Evolutionary conservation across 345 rosid species (phyloP).

Genomic region (Crucihimalaya himalaica): DNA sequence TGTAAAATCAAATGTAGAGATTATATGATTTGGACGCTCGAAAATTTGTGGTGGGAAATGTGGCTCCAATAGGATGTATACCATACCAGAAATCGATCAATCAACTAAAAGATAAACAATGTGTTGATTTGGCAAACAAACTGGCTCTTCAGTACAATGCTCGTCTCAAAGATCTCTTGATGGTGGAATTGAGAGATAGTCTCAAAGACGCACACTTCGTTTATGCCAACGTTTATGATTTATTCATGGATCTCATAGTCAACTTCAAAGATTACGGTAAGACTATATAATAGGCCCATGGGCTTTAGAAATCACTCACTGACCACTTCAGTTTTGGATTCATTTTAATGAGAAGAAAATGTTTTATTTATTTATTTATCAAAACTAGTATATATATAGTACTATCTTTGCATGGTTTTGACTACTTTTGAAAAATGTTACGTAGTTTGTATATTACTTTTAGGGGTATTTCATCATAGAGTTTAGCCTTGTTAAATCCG

Average conservation of each 20-base stretch:
- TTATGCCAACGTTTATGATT: constrained; percentile 72
- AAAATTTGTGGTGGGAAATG: constrained; percentile 85
- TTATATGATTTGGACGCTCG: constrained; percentile 76
- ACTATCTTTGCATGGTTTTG: not conserved
- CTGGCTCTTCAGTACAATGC: constrained; percentile 72
- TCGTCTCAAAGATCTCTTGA: constrained; percentile 61
- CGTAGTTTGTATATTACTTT: too few relatives aligned
- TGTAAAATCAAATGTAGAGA: constrained; percentile 46
- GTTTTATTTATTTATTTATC: not conserved
- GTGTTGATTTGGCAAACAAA: constrained; percentile 75
- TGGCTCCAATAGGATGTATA: constrained; percentile 94
- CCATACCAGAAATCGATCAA: constrained; percentile 84
- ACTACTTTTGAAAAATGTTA: too few relatives aligned
- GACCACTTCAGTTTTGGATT: not conserved
- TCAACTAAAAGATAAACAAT: constrained; percentile 59
- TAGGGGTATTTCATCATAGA: too few relatives aligned
- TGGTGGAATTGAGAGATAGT: constrained; percentile 54
- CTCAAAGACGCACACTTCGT: constrained; percentile 76
- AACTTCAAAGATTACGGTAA: constrained; percentile 73
- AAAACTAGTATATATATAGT: not conserved
- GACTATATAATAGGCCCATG: not conserved
- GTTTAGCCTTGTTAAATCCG: too few relatives aligned
- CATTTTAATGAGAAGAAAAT: not conserved
- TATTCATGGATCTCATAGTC: constrained; percentile 88
- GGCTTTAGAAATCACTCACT: not conserved